Percentiles rank a stretch among this genome's conserved stretches.
phyloP scores from a whole-genome alignment of 192 early-diverging fungal genomes.

The Mortierella claussenii region DNA sequence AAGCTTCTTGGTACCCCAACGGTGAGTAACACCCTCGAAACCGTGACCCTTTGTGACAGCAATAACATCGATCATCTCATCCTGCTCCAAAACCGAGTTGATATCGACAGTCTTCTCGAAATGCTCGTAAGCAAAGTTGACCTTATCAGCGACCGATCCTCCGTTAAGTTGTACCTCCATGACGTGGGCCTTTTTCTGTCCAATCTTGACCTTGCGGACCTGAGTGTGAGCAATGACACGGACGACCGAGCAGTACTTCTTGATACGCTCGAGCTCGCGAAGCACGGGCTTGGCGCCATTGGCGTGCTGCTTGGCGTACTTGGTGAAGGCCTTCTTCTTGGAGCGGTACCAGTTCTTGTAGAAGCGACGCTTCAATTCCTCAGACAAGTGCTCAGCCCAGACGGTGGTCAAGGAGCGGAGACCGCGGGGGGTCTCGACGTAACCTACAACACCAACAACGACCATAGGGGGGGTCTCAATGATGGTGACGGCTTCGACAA shows the following conservation, averaged over 20 bases:
- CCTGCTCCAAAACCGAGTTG: slow-evolving; percentile 93
- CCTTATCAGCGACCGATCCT: slow-evolving; percentile 95
- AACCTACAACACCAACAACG: slow-evolving; percentile 98
- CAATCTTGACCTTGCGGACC: slow-evolving; percentile 92
- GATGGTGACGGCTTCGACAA: slow-evolving; percentile 99
- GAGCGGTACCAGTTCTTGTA: slow-evolving; percentile 99
- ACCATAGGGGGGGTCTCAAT: slow-evolving; percentile 98
- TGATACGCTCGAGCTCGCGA: slow-evolving; percentile 96
- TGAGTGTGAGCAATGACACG: slow-evolving; percentile 99
- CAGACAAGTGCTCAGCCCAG: slow-evolving; percentile 98
- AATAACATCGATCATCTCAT: slow-evolving; percentile 99
- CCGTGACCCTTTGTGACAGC: slow-evolving; percentile 99
- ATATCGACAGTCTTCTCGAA: slow-evolving; percentile 97
- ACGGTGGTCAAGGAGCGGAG: slow-evolving; percentile 98
- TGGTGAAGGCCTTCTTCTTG: slow-evolving; percentile 99
- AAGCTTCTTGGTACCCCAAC: slow-evolving; percentile 99
- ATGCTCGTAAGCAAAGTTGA: slow-evolving; percentile 96
- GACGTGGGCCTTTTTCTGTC: slow-evolving; percentile 99
- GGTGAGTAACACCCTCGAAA: slow-evolving; percentile 98
- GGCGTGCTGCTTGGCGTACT: slow-evolving; percentile 97
- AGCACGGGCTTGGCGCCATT: slow-evolving; percentile 88
- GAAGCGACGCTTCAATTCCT: slow-evolving; percentile 99
- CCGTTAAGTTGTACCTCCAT: slow-evolving; percentile 99
- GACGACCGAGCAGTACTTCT: slow-evolving; percentile 99
- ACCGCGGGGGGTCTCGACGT: slow-evolving; percentile 99